phyloP scores from a whole-genome alignment of 805 yeast species.

The Kodamaea hsintzibuensis region DNA sequence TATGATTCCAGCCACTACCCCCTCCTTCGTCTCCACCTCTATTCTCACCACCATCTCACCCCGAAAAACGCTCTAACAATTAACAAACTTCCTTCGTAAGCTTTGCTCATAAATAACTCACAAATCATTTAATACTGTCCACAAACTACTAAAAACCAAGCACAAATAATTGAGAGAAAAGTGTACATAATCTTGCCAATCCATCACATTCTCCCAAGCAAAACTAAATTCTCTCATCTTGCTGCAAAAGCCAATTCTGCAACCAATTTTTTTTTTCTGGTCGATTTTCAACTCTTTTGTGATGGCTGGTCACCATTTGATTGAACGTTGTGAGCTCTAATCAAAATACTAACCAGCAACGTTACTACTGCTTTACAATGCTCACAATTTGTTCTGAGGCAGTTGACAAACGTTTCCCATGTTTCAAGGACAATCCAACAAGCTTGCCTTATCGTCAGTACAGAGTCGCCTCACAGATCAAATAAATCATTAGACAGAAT shows the following conservation, averaged over 20 bases:
- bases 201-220: too few relatives aligned
- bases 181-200: too few relatives aligned
- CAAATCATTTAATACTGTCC: background rate
- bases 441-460: background rate
- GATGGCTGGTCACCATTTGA: background rate
- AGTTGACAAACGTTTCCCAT: background rate
- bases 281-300: background rate
- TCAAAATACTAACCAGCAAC: background rate
- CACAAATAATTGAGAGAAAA: too few relatives aligned
- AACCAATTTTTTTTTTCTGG: background rate
- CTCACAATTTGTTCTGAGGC: background rate
- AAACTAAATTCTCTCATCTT: background rate
- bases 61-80: background rate
- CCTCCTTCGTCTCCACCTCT: background rate
- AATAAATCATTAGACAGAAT: background rate
- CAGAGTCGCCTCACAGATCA: background rate
- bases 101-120: background rate
- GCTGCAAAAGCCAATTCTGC: background rate
- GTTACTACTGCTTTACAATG: background rate
- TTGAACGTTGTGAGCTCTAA: background rate
- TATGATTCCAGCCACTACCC: background rate
- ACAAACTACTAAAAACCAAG: background rate
- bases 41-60: background rate
- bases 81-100: background rate
- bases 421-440: background rate